Conservation (phyloP, 129 eudicot genomes). For the Tagetes patula region DNA sequence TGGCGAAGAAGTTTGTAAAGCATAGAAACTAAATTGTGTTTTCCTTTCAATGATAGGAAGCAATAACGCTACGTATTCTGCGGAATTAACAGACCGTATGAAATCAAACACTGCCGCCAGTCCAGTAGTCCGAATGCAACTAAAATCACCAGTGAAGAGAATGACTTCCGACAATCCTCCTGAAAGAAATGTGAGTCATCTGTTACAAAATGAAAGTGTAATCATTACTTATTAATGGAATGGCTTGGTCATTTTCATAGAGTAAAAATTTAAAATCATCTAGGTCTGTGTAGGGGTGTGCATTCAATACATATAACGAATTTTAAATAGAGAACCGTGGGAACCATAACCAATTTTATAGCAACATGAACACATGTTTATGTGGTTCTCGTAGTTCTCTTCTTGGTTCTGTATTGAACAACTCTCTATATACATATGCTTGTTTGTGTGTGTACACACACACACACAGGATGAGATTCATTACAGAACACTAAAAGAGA, state of each 20-base stretch:
- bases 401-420: neutral
- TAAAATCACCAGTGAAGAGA: conserved; percentile 56
- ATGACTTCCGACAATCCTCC: conserved; percentile 55
- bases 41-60: conserved; percentile 39
- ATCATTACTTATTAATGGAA: neutral
- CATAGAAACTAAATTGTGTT: conserved; percentile 21
- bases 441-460: too few relatives aligned
- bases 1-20: conserved; percentile 13
- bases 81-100: conserved; percentile 59
- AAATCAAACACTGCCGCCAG: conserved; percentile 55
- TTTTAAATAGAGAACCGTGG: neutral
- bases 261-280: too few relatives aligned
- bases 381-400: neutral
- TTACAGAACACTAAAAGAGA: too few relatives aligned
- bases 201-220: neutral
- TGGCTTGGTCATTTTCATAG: too few relatives aligned
- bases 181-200: conserved; percentile 52
- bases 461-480: too few relatives aligned
- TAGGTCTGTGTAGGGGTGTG: neutral
- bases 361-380: neutral
- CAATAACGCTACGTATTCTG: conserved; percentile 46
- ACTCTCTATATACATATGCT: neutral
- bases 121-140: conserved; percentile 70
- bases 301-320: neutral
- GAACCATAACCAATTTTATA: neutral